Conservation (phyloP, 352 stramenopile species). For the Phytophthora pinifolia region DNA sequence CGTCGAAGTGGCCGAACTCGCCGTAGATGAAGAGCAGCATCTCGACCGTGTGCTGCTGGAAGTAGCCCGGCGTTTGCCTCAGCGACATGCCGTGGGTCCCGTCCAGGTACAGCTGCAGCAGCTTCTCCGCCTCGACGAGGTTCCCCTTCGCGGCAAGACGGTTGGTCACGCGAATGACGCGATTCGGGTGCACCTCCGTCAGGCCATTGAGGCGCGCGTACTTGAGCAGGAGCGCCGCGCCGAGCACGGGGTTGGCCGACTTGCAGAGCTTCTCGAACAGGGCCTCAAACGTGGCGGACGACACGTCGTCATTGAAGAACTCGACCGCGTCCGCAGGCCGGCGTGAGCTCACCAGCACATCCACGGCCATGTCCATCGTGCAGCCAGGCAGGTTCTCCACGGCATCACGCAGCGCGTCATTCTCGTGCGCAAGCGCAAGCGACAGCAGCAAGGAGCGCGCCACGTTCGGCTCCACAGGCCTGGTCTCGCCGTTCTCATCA, state of each 20-base stretch:
- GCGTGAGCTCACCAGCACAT: slow-evolving; percentile 38
- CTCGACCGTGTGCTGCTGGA: slow-evolving; percentile 70
- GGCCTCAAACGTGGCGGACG: slow-evolving; percentile 31
- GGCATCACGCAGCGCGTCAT: slow-evolving; percentile 43
- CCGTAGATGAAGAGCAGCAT: slow-evolving; percentile 74
- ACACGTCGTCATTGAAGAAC: slow-evolving; percentile 44
- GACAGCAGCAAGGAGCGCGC: slow-evolving; percentile 64
- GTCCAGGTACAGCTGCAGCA: slow-evolving; percentile 53
- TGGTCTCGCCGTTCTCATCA: slow-evolving; percentile 15
- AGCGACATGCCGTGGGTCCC: slow-evolving; percentile 40
- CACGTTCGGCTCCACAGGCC: slow-evolving; percentile 43
- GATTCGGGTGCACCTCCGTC: slow-evolving; percentile 29
- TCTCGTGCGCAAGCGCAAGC: slow-evolving; percentile 55
- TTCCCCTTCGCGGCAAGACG: slow-evolving; percentile 44
- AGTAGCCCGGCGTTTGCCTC: slow-evolving; percentile 51
- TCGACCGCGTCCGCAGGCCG: slow-evolving; percentile 47
- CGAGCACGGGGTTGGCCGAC: slow-evolving; percentile 36
- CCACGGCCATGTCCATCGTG: slow-evolving; percentile 40
- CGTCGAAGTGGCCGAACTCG: slow-evolving; percentile 45
- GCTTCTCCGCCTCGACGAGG: slow-evolving; percentile 45
- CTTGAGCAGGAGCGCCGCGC: slow-evolving; percentile 58
- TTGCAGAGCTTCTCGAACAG: slow-evolving; percentile 45
- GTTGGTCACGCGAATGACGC: slow-evolving; percentile 51
- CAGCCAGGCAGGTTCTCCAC: slow-evolving; percentile 45
- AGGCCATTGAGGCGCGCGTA: slow-evolving; percentile 49